A percentile compares a stretch with the other conserved stretches of the same genome.
Conservation (phyloP, 176 grass and related monocot species). For the Luzula sylvatica region DNA sequence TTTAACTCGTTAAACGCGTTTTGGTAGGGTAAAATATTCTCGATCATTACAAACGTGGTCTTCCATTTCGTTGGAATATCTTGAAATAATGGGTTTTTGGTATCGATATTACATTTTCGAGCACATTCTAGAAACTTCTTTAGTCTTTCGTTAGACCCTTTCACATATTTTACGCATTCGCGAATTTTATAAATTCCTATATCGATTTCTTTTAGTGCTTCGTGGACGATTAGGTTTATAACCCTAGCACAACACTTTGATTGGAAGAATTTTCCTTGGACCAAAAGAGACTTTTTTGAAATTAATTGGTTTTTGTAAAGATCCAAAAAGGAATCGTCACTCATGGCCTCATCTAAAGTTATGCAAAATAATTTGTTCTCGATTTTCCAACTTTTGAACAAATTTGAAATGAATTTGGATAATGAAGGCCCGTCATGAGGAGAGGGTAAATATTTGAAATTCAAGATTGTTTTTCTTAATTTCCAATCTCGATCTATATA, state of each 20-base stretch:
- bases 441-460: conserved; percentile 18
- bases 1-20: conserved; percentile 18
- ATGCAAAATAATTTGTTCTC: conserved; percentile 26
- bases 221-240: conserved; percentile 22
- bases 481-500: conserved; percentile 24
- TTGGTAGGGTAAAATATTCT: conserved; percentile 16
- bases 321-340: conserved; percentile 21
- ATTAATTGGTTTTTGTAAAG: conserved; percentile 22
- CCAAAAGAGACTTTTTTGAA: conserved; percentile 14
- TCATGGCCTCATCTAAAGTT: conserved; percentile 15
- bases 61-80: conserved; percentile 25
- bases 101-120: conserved; percentile 8
- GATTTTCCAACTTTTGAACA: conserved; percentile 24
- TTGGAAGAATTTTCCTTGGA: conserved; percentile 18
- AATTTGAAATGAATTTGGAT: conserved; percentile 14
- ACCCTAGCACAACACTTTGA: conserved; percentile 20
- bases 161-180: conserved; percentile 22
- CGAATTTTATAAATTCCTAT: conserved; percentile 16
- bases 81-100: background rate
- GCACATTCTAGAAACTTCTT: conserved; percentile 19
- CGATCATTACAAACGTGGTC: conserved; percentile 21
- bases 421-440: conserved; percentile 14
- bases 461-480: conserved; percentile 15
- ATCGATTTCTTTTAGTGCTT: conserved; percentile 20
- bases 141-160: conserved; percentile 12